Evolutionary conservation across 306 rosid genomes (phyloP).

Genomic region (Alnus rubra): DNA sequence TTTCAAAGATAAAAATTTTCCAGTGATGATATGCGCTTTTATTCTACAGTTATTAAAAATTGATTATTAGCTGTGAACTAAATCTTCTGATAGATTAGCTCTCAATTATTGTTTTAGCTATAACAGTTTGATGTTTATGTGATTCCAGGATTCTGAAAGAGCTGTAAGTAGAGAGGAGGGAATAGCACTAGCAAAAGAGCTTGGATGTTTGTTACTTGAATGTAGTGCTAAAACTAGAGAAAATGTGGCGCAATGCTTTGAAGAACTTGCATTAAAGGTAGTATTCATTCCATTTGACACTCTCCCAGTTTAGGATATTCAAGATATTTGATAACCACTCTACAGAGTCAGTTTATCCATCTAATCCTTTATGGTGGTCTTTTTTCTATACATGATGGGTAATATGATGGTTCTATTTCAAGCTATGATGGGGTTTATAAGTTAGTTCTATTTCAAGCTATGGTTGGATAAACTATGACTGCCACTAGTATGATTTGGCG

Average conservation of each 20-base stretch:
- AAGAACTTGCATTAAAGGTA: conserved; percentile 93
- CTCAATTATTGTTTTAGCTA: neutral
- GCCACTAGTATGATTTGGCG: neutral
- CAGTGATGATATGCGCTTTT: neutral
- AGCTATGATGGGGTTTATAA: neutral
- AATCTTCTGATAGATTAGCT: neutral
- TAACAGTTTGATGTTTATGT: conserved; percentile 10
- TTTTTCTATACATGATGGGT: neutral
- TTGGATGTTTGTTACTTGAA: conserved; percentile 82
- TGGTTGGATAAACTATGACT: neutral
- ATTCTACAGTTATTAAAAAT: neutral
- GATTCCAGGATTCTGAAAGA: conserved; percentile 78
- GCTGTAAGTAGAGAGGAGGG: conserved; percentile 93
- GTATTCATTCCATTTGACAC: neutral
- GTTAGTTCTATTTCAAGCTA: neutral
- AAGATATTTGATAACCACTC: neutral
- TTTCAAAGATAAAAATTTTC: neutral
- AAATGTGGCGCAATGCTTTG: conserved; percentile 83
- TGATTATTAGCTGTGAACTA: neutral
- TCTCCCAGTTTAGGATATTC: neutral
- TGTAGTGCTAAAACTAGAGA: conserved; percentile 96
- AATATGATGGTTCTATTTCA: neutral
- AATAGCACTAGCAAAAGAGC: conserved; percentile 69
- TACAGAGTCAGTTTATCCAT: neutral
- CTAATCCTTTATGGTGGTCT: neutral